These are phyloP conservation scores for Wickerhamiella slavikovae DNA, from an alignment of 805 yeast species.

Conservation along the genomic window DNA sequence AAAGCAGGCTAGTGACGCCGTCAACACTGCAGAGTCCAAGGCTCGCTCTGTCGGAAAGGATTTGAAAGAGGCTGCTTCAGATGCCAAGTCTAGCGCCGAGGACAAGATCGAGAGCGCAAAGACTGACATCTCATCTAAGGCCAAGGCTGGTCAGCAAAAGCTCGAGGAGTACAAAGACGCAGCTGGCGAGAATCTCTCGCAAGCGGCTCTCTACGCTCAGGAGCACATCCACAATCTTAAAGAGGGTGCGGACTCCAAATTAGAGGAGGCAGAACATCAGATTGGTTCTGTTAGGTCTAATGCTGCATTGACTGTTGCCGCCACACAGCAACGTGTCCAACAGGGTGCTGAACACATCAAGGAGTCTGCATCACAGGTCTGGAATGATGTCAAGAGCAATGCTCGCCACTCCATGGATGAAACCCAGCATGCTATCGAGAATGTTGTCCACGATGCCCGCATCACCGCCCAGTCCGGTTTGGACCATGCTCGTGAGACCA, in stretches of 20 bases:
- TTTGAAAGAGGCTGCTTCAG: neutral
- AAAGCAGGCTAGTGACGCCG: neutral
- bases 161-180: neutral
- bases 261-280: too few species aligned
- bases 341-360: constrained; percentile 1
- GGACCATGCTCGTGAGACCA: too few species aligned
- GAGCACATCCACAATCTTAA: too few species aligned
- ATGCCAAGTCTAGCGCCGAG: neutral
- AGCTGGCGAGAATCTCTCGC: neutral
- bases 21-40: neutral
- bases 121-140: neutral
- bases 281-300: too few species aligned
- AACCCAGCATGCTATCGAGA: neutral
- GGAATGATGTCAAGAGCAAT: neutral
- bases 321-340: neutral
- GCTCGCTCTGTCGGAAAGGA: neutral
- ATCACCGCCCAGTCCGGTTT: neutral
- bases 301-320: too few species aligned
- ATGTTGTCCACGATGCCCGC: too few species aligned
- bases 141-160: neutral
- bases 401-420: neutral
- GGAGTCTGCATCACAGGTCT: neutral
- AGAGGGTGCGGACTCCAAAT: too few species aligned
- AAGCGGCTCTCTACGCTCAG: neutral
- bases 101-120: neutral